Conservation (phyloP, 768 basidiomycete genomes). For the Tricholoma matsutake region DNA sequence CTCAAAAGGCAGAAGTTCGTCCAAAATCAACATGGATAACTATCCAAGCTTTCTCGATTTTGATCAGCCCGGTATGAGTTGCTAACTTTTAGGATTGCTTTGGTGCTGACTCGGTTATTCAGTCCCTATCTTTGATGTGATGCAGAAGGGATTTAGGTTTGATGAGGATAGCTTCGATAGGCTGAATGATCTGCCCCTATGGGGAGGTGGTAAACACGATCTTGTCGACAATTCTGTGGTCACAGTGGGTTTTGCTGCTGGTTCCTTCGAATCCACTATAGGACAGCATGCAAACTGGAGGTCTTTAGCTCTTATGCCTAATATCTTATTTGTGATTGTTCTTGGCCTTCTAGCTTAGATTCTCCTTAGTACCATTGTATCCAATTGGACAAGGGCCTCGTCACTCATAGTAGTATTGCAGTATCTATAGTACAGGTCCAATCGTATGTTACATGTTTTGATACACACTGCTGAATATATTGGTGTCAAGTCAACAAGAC, state of each 20-base stretch:
- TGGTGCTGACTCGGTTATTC: not conserved
- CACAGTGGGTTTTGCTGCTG: not conserved
- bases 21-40: no score
- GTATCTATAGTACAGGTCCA: not conserved
- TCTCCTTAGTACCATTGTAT: no score
- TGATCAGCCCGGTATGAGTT: no score
- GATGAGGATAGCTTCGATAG: not conserved
- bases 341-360: not conserved
- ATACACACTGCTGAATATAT: no score
- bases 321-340: not conserved
- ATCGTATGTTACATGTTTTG: not conserved
- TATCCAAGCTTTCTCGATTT: no score
- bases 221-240: not conserved
- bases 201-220: not conserved
- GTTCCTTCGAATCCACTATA: not conserved
- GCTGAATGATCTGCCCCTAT: not conserved
- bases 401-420: not conserved
- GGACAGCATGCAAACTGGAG: not conserved
- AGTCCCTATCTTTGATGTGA: not conserved
- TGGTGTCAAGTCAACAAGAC: no score
- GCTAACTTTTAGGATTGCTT: not conserved
- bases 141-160: not conserved
- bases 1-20: no score
- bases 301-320: not conserved
- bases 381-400: no score